These are phyloP conservation scores for Fusarium heterosporum DNA, from an alignment of 2,329 filamentous ascomycete species.

Conservation along the genomic window DNA sequence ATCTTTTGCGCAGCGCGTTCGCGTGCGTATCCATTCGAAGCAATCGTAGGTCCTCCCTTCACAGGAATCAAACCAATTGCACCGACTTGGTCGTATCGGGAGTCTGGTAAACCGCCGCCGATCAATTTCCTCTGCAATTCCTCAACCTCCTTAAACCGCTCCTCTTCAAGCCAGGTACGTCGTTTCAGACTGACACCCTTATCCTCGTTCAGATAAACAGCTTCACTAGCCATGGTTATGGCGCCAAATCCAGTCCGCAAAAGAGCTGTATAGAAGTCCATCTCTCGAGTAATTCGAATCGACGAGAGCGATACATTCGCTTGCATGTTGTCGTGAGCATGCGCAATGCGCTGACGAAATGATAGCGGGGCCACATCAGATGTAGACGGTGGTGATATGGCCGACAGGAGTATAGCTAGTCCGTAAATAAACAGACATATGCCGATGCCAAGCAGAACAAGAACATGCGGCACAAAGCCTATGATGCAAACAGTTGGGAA, in stretches of 20 bases:
- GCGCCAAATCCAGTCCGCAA: slow-evolving; percentile 88
- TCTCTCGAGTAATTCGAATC: slow-evolving; percentile 83
- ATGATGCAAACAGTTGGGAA: slow-evolving; percentile 97
- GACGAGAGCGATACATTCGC: slow-evolving; percentile 87
- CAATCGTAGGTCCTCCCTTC: slow-evolving; percentile 57
- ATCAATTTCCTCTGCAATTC: slow-evolving; percentile 64
- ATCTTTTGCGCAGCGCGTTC: slow-evolving; percentile 75
- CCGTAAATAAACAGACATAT: slow-evolving; percentile 82
- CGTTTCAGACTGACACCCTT: slow-evolving; percentile 76
- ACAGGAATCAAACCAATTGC: slow-evolving; percentile 68
- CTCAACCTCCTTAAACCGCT: slow-evolving; percentile 82
- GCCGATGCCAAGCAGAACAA: slow-evolving; percentile 83
- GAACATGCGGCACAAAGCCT: slow-evolving; percentile 92
- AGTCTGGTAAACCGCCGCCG: slow-evolving; percentile 59
- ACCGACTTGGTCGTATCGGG: slow-evolving; percentile 64
- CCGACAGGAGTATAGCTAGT: slow-evolving; percentile 80
- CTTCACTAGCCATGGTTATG: slow-evolving; percentile 93
- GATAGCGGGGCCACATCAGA: slow-evolving; percentile 50
- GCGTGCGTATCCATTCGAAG: slow-evolving; percentile 72
- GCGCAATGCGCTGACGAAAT: slow-evolving; percentile 70
- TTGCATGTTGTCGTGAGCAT: slow-evolving; percentile 90
- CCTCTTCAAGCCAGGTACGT: slow-evolving; percentile 92
- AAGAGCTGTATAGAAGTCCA: slow-evolving; percentile 95
- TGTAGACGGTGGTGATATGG: slow-evolving; percentile 54
- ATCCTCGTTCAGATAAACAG: slow-evolving; percentile 95